Percentiles rank a stretch among this genome's conserved stretches.
Evolutionary conservation across 2,329 filamentous ascomycete species (phyloP).

Genomic region (Pestalotiopsis sp.): DNA sequence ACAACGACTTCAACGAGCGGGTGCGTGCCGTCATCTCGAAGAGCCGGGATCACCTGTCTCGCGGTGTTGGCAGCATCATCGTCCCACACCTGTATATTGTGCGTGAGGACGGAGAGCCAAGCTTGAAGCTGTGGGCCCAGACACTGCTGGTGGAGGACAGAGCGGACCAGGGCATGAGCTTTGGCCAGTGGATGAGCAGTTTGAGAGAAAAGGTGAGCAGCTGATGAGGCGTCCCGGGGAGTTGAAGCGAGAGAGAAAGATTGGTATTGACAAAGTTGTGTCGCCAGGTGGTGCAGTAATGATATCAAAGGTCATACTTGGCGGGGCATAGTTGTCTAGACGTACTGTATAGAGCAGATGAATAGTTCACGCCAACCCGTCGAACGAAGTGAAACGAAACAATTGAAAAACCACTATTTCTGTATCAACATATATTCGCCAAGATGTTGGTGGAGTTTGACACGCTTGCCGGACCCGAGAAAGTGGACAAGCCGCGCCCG

Average conservation of each 20-base stretch:
- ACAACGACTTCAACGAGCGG: constrained; percentile 96
- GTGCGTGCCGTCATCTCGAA: constrained; percentile 90
- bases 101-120: constrained; percentile 93
- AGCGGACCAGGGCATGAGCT: constrained; percentile 90
- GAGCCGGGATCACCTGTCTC: constrained; percentile 83
- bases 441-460: not conserved
- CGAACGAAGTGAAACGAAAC: constrained; percentile 12
- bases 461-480: not conserved
- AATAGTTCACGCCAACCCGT: not conserved
- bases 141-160: constrained; percentile 93
- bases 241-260: not conserved
- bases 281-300: constrained; percentile 19
- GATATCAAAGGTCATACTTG: constrained; percentile 2
- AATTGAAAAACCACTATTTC: constrained; percentile 3
- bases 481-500: not conserved
- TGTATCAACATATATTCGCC: not conserved
- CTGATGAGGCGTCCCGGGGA: constrained; percentile 12
- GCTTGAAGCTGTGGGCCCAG: constrained; percentile 94
- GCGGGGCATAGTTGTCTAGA: constrained; percentile 11
- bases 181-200: constrained; percentile 89
- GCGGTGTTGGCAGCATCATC: constrained; percentile 90
- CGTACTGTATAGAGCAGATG: not conserved
- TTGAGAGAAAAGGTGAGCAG: constrained; percentile 86
- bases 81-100: constrained; percentile 92
- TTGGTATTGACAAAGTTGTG: constrained; percentile 12